Evolutionary conservation across 257 asterid species (phyloP), one percentile per base, ranked within the genome.

Genomic region (Rubia yunnanensis): DNA sequence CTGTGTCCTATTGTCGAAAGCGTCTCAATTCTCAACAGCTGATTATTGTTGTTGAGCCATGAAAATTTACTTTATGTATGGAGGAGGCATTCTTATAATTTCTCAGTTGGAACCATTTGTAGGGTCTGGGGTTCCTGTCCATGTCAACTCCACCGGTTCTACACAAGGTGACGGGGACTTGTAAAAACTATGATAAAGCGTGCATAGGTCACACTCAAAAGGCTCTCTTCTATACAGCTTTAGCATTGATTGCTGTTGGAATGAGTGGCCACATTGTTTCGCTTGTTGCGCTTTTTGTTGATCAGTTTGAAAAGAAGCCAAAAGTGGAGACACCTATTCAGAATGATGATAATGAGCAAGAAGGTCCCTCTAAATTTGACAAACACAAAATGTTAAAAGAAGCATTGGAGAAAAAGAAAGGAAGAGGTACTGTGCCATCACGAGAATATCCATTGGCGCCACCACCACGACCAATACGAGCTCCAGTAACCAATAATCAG

Each of bases 81-180:
- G 30, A 28, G 27, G 30, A 28, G 11, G 38, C 35, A 9, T 13
- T 15, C 6, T 46, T 32, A 7, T 39, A 39, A 22, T 23, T 35
- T 6, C 24, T 28, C 50, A 52, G 14, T 38, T 5, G 11, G 10
- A 36, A 49, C 32, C 24, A 20, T 30, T 7, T 67, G 49, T 69
- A 83, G 86, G 88, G 91, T 0, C 73, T 83, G 69, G 81, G 76
- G n/a, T 73, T 88, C 1, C 68, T 88, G 24, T 30, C 85, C 0
- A 75, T 88, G 85, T 86, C 91, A 28, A 78, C 82, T 0, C 91
- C 88, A 5, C 85, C 84, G 0, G 76, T 77, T 23, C 78, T 80
- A 3, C 76, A 82, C 15, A 74, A 74, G n/a, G 31, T 66, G 22
- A 79, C 83, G 0, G 74, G 70, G 41, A 77, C 75, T 4, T 86